These are phyloP conservation scores for Fusarium hostae DNA, from an alignment of 2,329 filamentous ascomycete species.

Conservation along the genomic window DNA sequence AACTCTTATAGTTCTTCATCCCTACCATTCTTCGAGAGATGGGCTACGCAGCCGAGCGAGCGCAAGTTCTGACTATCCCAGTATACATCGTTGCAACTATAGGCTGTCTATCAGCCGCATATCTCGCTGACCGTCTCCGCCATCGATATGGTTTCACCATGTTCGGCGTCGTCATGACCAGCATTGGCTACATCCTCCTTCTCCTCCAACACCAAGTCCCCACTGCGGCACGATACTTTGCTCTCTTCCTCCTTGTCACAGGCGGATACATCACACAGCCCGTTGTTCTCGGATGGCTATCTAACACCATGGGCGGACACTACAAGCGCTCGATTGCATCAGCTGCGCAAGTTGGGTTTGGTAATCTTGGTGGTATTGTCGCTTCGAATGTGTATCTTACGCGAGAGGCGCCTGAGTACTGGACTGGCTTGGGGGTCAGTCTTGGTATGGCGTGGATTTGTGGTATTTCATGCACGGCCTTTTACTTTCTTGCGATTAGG, in stretches of 20 bases:
- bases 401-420: slow-evolving; percentile 10
- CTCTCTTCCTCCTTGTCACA: slow-evolving; percentile 8
- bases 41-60: slow-evolving; percentile 65
- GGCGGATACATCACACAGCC: slow-evolving; percentile 15
- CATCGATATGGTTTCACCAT: slow-evolving; percentile 24
- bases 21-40: slow-evolving; percentile 72
- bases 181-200: slow-evolving; percentile 12
- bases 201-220: slow-evolving; percentile 2
- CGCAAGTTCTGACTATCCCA: slow-evolving; percentile 73
- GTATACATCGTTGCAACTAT: slow-evolving; percentile 72
- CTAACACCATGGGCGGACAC: slow-evolving; percentile 68
- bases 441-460: slow-evolving; percentile 18
- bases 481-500: not conserved
- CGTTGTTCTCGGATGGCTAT: slow-evolving; percentile 76
- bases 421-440: slow-evolving; percentile 10
- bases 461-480: not conserved
- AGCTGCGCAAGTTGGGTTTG: not conserved
- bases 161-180: not conserved
- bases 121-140: not conserved
- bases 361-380: slow-evolving; percentile 62
- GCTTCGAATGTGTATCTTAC: slow-evolving; percentile 20
- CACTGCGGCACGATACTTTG: slow-evolving; percentile 23
- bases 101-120: slow-evolving; percentile 61
- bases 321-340: slow-evolving; percentile 5
- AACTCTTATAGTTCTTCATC: slow-evolving; percentile 57